These are phyloP conservation scores for Fusarium sp. DNA, from an alignment of 2,329 filamentous ascomycete genomes.

Conservation along the genomic window DNA sequence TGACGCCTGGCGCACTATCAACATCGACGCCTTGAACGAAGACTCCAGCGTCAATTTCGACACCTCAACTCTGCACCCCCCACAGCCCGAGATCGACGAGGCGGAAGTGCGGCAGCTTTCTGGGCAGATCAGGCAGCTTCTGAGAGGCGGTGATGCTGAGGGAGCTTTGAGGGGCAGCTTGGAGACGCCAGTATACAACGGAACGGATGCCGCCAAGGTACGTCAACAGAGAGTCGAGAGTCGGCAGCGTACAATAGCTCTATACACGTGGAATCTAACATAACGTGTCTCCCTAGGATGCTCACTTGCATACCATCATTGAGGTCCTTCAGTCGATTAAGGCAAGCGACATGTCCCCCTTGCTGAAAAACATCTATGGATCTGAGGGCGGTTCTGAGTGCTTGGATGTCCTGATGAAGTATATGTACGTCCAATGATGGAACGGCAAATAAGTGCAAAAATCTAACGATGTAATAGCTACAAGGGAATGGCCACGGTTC, in stretches of 20 bases:
- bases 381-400: slow-evolving; percentile 85
- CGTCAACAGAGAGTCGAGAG: not conserved
- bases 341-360: slow-evolving; percentile 92
- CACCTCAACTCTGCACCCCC: slow-evolving; percentile 82
- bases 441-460: not conserved
- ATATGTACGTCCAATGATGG: slow-evolving; percentile 73
- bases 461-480: slow-evolving; percentile 66
- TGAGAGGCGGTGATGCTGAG: slow-evolving; percentile 87
- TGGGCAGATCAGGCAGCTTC: slow-evolving; percentile 85
- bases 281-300: slow-evolving; percentile 66
- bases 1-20: slow-evolving; percentile 86
- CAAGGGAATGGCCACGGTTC: slow-evolving; percentile 81
- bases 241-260: not conserved
- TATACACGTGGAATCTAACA: slow-evolving; percentile 8
- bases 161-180: slow-evolving; percentile 86
- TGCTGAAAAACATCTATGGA: slow-evolving; percentile 83
- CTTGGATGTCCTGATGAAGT: slow-evolving; percentile 96
- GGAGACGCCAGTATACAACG: slow-evolving; percentile 84
- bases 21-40: slow-evolving; percentile 90
- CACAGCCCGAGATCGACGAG: slow-evolving; percentile 78
- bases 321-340: slow-evolving; percentile 97
- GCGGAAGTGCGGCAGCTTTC: slow-evolving; percentile 82
- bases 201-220: slow-evolving; percentile 69
- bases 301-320: slow-evolving; percentile 87
- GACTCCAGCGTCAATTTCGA: slow-evolving; percentile 95